These are phyloP conservation scores for Gomphus bonarii DNA, from an alignment of 1,284 basidiomycete genomes.

Conservation along the genomic window DNA sequence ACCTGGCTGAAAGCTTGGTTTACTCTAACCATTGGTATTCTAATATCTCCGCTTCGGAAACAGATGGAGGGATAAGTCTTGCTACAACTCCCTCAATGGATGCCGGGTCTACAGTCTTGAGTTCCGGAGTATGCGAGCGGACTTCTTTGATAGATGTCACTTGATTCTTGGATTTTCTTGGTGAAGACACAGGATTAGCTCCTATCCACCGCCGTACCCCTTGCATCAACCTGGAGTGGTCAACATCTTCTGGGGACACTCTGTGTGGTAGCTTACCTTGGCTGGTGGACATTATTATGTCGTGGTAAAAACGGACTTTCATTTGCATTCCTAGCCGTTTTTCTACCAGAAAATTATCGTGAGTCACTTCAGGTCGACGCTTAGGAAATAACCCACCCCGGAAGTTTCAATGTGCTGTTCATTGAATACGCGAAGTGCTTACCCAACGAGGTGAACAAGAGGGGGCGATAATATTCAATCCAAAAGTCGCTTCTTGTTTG, in stretches of 20 bases:
- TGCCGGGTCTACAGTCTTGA: conserved; percentile 32
- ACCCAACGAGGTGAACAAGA: conserved; percentile 69
- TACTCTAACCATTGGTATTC: conserved; percentile 70
- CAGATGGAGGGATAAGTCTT: conserved; percentile 53
- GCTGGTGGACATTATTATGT: conserved; percentile 3
- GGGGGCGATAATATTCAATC: conserved; percentile 86
- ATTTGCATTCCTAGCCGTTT: conserved; percentile 53
- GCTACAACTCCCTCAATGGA: conserved; percentile 57
- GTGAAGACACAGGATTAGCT: conserved; percentile 32
- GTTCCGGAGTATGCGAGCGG: conserved; percentile 20
- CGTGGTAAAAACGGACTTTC: conserved; percentile 63
- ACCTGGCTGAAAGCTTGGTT: neutral
- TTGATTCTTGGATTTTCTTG: conserved; percentile 32
- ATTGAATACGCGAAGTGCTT: conserved; percentile 83
- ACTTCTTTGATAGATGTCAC: conserved; percentile 22
- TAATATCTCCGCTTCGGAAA: conserved; percentile 51
- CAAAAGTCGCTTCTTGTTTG: conserved; percentile 64
- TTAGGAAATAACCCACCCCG: conserved; percentile 41
- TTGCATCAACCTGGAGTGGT: conserved; percentile 46
- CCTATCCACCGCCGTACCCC: conserved; percentile 66
- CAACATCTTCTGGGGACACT: conserved; percentile 24
- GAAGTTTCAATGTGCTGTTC: conserved; percentile 76
- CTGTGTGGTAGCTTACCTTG: neutral
- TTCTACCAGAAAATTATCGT: conserved; percentile 31
- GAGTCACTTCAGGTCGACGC: neutral